Percentiles rank a stretch among this genome's conserved stretches.
phyloP scores from a whole-genome alignment of 2,329 filamentous ascomycete genomes.

The Cladosporium velox region DNA sequence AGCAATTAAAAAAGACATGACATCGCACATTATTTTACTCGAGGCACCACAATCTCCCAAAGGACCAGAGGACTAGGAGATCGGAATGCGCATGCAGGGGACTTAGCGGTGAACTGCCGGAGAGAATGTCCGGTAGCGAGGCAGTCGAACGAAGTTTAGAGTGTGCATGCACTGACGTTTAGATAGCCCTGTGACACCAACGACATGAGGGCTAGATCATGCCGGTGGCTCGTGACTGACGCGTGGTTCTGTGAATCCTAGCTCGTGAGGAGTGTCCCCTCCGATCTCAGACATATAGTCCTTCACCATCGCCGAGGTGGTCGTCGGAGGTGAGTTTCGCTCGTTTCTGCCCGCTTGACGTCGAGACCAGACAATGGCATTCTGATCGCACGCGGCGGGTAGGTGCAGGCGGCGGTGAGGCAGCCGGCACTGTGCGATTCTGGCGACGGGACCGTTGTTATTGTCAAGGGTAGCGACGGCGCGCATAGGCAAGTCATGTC shows the following conservation, averaged over 20 bases:
- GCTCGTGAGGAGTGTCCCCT: background rate
- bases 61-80: slow-evolving; percentile 13
- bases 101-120: slow-evolving; percentile 21
- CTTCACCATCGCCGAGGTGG: background rate
- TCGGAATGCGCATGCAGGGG: slow-evolving; percentile 20
- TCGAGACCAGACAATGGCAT: slow-evolving; percentile 16
- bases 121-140: slow-evolving; percentile 19
- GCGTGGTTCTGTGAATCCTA: slow-evolving; percentile 17
- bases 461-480: slow-evolving; percentile 14
- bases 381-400: slow-evolving; percentile 11
- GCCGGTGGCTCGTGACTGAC: slow-evolving; percentile 18
- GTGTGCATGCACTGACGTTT: slow-evolving; percentile 19
- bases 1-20: background rate
- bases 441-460: slow-evolving; percentile 12
- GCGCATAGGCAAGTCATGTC: slow-evolving; percentile 17
- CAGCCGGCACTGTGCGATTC: slow-evolving; percentile 7
- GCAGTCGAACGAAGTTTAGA: slow-evolving; percentile 15
- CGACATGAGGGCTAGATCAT: slow-evolving; percentile 17
- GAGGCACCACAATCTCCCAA: slow-evolving; percentile 9
- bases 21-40: background rate
- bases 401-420: slow-evolving; percentile 10
- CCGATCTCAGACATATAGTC: background rate
- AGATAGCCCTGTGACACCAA: slow-evolving; percentile 17
- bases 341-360: background rate
- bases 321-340: background rate